Evolutionary conservation across 768 basidiomycete species (phyloP).

Genomic region (Termitomyces sp.): DNA sequence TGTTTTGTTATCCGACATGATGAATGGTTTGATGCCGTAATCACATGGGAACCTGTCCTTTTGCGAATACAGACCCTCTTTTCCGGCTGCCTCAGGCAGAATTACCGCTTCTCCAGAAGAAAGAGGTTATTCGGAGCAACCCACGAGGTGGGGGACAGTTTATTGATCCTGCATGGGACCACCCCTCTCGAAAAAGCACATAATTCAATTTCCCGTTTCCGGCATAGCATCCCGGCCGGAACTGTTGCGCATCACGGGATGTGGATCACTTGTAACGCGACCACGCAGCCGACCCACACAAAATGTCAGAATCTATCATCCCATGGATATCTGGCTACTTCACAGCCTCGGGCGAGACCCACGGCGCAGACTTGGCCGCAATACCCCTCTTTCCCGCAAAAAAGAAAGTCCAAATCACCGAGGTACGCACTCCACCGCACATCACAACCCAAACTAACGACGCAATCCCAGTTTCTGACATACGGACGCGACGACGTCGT

Average conservation of each 20-base stretch:
- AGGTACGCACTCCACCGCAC: conserved; percentile 28
- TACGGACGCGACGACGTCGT: conserved; percentile 39
- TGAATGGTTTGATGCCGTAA: neutral
- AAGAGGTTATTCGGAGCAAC: too few species aligned
- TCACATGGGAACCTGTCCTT: neutral
- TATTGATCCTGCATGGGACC: neutral
- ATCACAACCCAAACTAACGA: too few species aligned
- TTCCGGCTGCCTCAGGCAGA: neutral
- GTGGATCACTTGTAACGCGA: conserved; percentile 3
- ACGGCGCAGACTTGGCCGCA: conserved; percentile 38
- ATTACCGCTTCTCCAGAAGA: neutral
- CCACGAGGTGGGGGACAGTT: too few species aligned
- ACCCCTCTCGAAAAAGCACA: too few species aligned
- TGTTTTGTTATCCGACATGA: neutral
- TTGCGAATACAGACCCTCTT: too few species aligned
- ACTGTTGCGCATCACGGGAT: conserved; percentile 11
- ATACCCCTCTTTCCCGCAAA: conserved; percentile 25
- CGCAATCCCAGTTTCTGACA: conserved; percentile 50
- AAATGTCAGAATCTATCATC: conserved; percentile 30
- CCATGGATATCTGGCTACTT: conserved; percentile 60
- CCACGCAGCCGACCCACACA: neutral
- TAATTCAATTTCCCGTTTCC: neutral
- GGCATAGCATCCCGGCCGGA: neutral
- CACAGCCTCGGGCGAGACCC: conserved; percentile 38
- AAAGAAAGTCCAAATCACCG: conserved; percentile 52